These are phyloP conservation scores for Phytophthora capsici DNA, from an alignment of 352 stramenopile species.

Conservation along the genomic window DNA sequence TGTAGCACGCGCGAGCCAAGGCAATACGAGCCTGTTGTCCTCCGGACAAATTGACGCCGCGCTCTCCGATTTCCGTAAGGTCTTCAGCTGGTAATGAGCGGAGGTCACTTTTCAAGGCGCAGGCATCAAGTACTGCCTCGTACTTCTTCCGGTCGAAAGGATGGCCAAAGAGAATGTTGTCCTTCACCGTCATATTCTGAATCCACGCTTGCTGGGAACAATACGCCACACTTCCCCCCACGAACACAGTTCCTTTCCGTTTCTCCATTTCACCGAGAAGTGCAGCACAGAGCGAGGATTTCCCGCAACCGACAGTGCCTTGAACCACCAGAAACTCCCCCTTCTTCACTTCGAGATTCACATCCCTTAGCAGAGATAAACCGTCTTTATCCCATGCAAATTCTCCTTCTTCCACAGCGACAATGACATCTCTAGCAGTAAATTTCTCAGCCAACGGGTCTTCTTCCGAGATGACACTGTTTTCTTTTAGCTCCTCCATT, in stretches of 20 bases:
- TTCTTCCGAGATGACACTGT: constrained; percentile 42
- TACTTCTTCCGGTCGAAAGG: constrained; percentile 60
- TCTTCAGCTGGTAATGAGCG: constrained; percentile 84
- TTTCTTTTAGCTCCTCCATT: constrained; percentile 21
- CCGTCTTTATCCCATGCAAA: constrained; percentile 38
- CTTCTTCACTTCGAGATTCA: constrained; percentile 41
- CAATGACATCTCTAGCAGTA: constrained; percentile 37
- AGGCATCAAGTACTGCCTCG: constrained; percentile 72
- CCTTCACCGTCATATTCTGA: constrained; percentile 92
- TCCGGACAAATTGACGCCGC: constrained; percentile 94
- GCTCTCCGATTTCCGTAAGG: constrained; percentile 95
- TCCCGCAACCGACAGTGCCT: constrained; percentile 52
- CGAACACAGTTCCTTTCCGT: constrained; percentile 40
- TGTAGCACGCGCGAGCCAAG: constrained; percentile 77
- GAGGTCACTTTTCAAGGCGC: constrained; percentile 88
- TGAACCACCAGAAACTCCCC: constrained; percentile 59
- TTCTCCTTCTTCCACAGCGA: constrained; percentile 31
- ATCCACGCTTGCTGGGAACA: constrained; percentile 94
- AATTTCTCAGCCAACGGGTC: constrained; percentile 30
- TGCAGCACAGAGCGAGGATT: constrained; percentile 52
- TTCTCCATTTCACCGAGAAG: constrained; percentile 84
- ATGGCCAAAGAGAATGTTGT: constrained; percentile 96
- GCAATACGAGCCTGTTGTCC: constrained; percentile 90
- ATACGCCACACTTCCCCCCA: constrained; percentile 60
- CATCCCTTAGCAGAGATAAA: constrained; percentile 28